Base-by-base conservation (phyloP, 2,329 filamentous ascomycete species). In the Stagonosporopsis vannaccii region DNA sequence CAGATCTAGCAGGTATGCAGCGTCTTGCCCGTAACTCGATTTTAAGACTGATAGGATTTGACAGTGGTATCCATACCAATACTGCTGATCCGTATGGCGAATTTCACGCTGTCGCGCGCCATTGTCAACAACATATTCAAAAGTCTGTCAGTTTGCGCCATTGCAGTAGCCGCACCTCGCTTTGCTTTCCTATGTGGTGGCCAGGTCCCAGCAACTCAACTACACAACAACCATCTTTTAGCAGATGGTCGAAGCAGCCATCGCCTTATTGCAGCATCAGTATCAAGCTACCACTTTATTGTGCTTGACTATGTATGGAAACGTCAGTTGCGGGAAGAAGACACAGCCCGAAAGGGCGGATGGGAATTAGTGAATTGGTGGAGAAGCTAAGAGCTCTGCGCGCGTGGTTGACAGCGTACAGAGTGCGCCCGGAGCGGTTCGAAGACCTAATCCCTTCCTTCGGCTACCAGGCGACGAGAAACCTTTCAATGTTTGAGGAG, bases 11-110 rank as follows among this genome's bases (percentile, higher is more conserved):
- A 48, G 59, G 63, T 67, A 25, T 19, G 39, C 28, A 35, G 40
- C 32, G 35, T 19, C 19, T 13, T n/a, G 17, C 17, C 12, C 13
- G 25, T 23, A 48, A 22, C 40, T 30, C n/a, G 47, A 37, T 42
- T 23, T 25, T 15, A 30, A 28, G 13, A 39, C 58, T 65, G 26
- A 57, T 22, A 11, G n/a, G 4, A 22, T 9, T 6, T 41, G 17
- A 25, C n/a, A 60, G 58, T 61, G 12, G 52, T 58, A 15, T 60
- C 58, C 11, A 60, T 63, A 20, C 56, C 59, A 2, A 26, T 60
- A 5, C 19, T 45, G 15, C 45, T 68, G 25, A 59, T 68, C 19
- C 40, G 49, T 30, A 65, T 66, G 62, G 59, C 59, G 5, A 59
- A 61, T 17, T 59, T 60, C 36, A 51, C 50, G 7, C 23, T 55